Conservation (phyloP, 1,284 basidiomycete genomes). For the Microbotryum intermedium region DNA sequence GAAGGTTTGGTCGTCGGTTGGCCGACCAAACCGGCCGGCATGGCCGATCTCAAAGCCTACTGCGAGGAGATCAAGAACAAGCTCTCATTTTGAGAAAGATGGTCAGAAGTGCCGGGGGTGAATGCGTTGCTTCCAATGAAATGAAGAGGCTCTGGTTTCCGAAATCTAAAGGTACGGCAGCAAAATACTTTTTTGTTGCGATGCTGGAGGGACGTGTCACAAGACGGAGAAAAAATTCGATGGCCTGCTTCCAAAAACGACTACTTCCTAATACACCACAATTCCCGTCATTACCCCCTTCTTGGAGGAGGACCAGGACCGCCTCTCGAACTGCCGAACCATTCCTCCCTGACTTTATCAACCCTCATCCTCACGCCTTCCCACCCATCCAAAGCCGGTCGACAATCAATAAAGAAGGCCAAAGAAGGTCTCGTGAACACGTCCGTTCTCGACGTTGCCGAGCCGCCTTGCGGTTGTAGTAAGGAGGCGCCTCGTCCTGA, state of each 20-base stretch:
- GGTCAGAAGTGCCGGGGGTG: too few relatives aligned
- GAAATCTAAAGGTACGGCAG: too few relatives aligned
- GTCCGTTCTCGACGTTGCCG: constrained; percentile 17
- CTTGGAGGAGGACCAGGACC: not conserved
- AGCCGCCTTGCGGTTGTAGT: constrained; percentile 11
- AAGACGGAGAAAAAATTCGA: too few relatives aligned
- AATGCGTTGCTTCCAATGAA: too few relatives aligned
- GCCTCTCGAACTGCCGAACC: not conserved
- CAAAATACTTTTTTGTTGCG: too few relatives aligned
- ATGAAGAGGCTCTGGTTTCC: too few relatives aligned
- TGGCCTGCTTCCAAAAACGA: too few relatives aligned
- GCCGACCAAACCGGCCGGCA: constrained; percentile 40
- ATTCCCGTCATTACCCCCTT: too few relatives aligned
- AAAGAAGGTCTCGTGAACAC: constrained; percentile 23
- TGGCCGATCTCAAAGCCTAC: constrained; percentile 39
- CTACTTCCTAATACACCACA: too few relatives aligned
- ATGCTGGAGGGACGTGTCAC: too few relatives aligned
- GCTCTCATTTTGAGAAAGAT: constrained; percentile 13
- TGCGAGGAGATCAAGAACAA: constrained; percentile 32
- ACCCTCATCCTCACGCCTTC: constrained; percentile 67
- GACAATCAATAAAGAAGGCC: constrained; percentile 85
- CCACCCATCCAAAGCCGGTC: constrained; percentile 86
- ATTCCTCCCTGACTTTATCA: constrained; percentile 11
- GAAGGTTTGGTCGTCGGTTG: constrained; percentile 43
- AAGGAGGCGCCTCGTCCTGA: constrained; percentile 57